Base-by-base conservation (phyloP, 805 yeast species). In the Pichia insulana region DNA sequence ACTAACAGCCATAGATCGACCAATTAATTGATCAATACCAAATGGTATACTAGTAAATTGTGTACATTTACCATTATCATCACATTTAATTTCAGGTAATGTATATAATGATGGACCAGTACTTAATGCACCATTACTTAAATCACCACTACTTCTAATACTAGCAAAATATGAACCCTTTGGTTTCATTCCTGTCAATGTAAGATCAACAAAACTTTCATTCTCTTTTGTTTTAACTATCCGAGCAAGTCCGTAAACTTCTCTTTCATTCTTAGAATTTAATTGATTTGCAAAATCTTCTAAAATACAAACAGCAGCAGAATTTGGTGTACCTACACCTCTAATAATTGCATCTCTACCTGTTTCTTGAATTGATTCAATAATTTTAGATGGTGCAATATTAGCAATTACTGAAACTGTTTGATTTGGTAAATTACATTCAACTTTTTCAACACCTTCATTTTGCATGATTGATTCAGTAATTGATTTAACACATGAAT, bases 261-360 rank as follows among this genome's bases (percentile, higher is more conserved):
- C 84, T 32, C 69, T 67, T 12, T 58, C 57, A 10, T 25, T 15
- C 15, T 49, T 45, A 49, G 37, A 39, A 17, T 11, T 18, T 15
- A 20, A 3, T 22, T 62, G 63, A 2, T 65, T 63, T 39, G 68
- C 75, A 52, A 81, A 83, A 16, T 83, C 72, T 58, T 90, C 97
- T 43, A 89, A 63, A 37, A 89, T 89, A 50, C 92, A 78, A 27
- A 89, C 97, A 0, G 96, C 96, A 0, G 97, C 95, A 16, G 84
- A 73, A 58, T 89, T 81, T 15, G 94, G 81, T 44, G 68, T 71
- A 3, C 97, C 97, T 0, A 96, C 78, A 7, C 97, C 97, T 46
- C 97, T 70, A 19, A 90, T 82, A 49, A 90, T 85, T 3, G 96
- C 96, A 56, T 90, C 97, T 49, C 78, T 75, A 1, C 97, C 96